These are phyloP conservation scores for Balakata baccata DNA, from an alignment of 345 rosid species.

Conservation along the genomic window DNA sequence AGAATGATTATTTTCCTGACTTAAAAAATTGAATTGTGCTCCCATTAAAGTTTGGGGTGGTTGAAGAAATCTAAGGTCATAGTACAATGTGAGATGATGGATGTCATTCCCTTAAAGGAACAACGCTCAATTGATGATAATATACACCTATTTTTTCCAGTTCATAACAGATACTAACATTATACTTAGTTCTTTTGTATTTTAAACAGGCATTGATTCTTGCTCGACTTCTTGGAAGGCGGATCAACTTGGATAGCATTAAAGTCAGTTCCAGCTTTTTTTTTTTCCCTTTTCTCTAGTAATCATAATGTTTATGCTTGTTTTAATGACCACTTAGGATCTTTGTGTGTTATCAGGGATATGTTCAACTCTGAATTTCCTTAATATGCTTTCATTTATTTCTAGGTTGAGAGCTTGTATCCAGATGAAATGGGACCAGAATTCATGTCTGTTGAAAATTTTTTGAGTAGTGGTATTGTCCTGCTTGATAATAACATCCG, in stretches of 20 bases:
- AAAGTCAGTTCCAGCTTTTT: conserved; percentile 40
- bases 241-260: conserved; percentile 61
- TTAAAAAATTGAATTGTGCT: conserved; percentile 7
- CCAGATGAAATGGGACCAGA: conserved; percentile 73
- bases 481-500: conserved; percentile 59
- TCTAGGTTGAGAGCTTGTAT: conserved; percentile 83
- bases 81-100: conserved; percentile 1
- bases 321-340: not conserved
- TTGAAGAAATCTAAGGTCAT: not conserved
- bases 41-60: not conserved
- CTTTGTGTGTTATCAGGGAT: not conserved
- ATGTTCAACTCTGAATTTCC: conserved; percentile 6
- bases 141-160: not conserved
- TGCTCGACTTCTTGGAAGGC: conserved; percentile 80
- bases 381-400: conserved; percentile 13
- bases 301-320: not conserved
- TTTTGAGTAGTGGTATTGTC: conserved; percentile 51
- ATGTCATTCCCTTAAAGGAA: not conserved
- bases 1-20: conserved; percentile 4
- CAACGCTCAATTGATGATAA: conserved; percentile 8
- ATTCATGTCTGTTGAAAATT: conserved; percentile 67
- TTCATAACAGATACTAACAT: not conserved
- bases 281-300: conserved; percentile 8
- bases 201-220: conserved; percentile 76
- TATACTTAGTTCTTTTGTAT: conserved; percentile 18